These are phyloP conservation scores for Conticribra weissflogii DNA, from an alignment of 108 stramenopile genomes.

Conservation along the genomic window DNA sequence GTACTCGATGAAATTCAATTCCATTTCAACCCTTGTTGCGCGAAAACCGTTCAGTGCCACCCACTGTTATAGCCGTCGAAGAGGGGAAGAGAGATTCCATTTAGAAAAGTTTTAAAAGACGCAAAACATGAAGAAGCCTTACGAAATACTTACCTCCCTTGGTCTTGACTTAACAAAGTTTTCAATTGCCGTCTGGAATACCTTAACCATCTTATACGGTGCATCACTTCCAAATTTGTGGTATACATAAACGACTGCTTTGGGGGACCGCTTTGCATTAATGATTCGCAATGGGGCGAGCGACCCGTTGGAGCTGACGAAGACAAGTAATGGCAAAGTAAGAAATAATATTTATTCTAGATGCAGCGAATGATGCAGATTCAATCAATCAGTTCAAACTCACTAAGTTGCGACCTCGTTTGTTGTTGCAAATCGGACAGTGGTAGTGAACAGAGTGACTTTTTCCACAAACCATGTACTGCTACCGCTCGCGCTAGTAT, in stretches of 20 bases:
- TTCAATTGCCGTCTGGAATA: slow-evolving; percentile 34
- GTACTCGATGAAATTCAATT: slow-evolving; percentile 52
- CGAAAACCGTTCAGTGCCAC: slow-evolving; percentile 47
- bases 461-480: slow-evolving; percentile 54
- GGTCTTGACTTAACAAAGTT: slow-evolving; percentile 44
- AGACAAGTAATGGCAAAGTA: too few species aligned
- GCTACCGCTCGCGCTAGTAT: slow-evolving; percentile 48
- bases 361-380: too few species aligned
- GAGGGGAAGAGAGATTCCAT: background rate
- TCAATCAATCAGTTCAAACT: too few species aligned
- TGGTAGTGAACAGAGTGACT: slow-evolving; percentile 56
- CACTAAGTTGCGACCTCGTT: slow-evolving; percentile 44
- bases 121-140: background rate
- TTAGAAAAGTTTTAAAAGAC: background rate
- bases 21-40: slow-evolving; percentile 49
- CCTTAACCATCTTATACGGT: slow-evolving; percentile 35
- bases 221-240: slow-evolving; percentile 45
- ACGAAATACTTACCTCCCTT: slow-evolving; percentile 37
- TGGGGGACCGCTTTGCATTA: slow-evolving; percentile 29
- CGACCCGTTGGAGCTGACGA: slow-evolving; percentile 32
- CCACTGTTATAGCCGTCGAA: slow-evolving; percentile 24
- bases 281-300: slow-evolving; percentile 39
- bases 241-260: slow-evolving; percentile 34
- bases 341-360: too few species aligned
- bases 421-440: slow-evolving; percentile 54